These are phyloP conservation scores for Fusarium sp. DNA, from an alignment of 2,329 filamentous ascomycete species.

Conservation along the genomic window DNA sequence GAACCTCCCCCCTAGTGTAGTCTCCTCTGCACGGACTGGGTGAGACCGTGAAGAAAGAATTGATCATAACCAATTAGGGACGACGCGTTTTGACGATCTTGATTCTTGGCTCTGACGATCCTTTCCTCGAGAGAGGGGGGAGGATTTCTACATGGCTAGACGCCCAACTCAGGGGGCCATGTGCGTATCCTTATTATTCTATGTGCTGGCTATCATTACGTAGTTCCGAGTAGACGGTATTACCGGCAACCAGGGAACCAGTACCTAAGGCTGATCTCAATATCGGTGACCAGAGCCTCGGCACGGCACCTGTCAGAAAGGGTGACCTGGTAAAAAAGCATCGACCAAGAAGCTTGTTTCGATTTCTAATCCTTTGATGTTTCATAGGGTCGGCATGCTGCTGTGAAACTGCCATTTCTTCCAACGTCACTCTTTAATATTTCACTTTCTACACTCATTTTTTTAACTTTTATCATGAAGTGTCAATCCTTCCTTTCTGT, in stretches of 20 bases:
- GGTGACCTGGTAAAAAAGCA: not conserved
- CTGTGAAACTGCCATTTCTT: not conserved
- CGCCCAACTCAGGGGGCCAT: not conserved
- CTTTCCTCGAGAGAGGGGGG: not conserved
- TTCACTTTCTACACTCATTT: not conserved
- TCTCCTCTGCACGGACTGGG: not conserved
- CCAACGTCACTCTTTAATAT: not conserved
- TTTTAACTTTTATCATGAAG: slow-evolving; percentile 13
- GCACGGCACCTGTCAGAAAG: not conserved
- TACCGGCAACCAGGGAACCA: not conserved
- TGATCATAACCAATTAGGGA: not conserved
- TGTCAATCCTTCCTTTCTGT: slow-evolving; percentile 5
- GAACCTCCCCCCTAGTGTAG: not conserved
- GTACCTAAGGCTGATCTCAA: slow-evolving; percentile 6
- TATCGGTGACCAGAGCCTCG: not conserved
- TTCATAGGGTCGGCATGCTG: not conserved
- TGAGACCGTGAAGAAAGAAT: not conserved
- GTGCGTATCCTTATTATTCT: not conserved
- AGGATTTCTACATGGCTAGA: not conserved
- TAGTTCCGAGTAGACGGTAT: not conserved
- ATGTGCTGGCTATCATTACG: not conserved
- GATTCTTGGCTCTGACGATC: not conserved
- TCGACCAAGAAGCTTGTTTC: slow-evolving; percentile 5
- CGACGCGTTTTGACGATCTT: not conserved
- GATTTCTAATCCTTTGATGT: slow-evolving; percentile 11